Evolutionary conservation across 495 filamentous ascomycete species (phyloP).

Genomic region (Evernia prunastri): DNA sequence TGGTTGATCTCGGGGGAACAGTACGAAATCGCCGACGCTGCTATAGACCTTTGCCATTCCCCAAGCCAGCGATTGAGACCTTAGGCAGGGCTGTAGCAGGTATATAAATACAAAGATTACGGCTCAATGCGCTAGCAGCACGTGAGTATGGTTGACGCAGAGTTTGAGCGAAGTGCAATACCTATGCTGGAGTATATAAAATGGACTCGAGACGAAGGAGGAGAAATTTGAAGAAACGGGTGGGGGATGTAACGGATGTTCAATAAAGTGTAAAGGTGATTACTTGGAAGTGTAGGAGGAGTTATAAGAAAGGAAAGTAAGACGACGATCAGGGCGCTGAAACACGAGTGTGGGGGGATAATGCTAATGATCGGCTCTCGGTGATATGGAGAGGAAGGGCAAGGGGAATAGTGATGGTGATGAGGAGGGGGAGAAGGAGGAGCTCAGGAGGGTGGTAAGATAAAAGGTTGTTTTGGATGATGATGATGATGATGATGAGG

Average conservation of each 20-base stretch:
- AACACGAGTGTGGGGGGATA: conserved; percentile 5
- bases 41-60: conserved; percentile 26
- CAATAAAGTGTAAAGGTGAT: conserved; percentile 10
- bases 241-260: not conserved
- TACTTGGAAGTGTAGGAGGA: not conserved
- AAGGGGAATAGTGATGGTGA: not conserved
- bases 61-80: conserved; percentile 3
- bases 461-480: conserved; percentile 15
- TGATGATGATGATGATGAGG: too few species aligned
- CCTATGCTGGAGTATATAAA: not conserved
- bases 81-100: conserved; percentile 1
- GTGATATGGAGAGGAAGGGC: not conserved
- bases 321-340: conserved; percentile 13
- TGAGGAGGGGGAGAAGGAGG: too few species aligned
- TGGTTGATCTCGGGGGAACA: conserved; percentile 24
- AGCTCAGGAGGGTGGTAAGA: not conserved
- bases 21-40: conserved; percentile 23
- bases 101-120: not conserved
- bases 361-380: conserved; percentile 15
- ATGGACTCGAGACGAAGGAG: conserved; percentile 3
- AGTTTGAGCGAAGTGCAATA: not conserved
- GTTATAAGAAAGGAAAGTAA: conserved; percentile 3
- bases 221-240: not conserved
- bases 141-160: not conserved
- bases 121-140: conserved; percentile 1